Base-by-base conservation (phyloP, 139 green algal species). In the Chlamydomonas incerta region DNA sequence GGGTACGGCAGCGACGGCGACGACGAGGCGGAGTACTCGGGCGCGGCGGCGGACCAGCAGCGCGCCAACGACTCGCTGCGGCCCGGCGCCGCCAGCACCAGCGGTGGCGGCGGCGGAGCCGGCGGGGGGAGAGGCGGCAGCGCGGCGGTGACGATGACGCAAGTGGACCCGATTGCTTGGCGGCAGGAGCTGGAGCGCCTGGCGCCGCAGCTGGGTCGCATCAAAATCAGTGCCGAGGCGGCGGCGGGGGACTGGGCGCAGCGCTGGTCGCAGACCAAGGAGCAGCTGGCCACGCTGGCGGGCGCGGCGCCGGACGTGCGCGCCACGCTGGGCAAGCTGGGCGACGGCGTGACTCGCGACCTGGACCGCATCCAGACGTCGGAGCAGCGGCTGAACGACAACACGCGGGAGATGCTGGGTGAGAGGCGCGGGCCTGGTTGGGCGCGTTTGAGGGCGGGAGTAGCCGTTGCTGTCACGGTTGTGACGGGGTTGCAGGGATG, bases 81-180 rank as follows among this genome's bases (percentile, higher is more conserved):
- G 65, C 65, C 65, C 1, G 66, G 67, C 28, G 63, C 46, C 0
- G 63, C 77, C 20, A 85, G 66, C 52, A 77, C 31, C 34, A 85
- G 68, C n/a, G 74, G 37, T 2, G 9, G 29, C 2, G 33, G 79
- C 46, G n/a, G 3, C 28, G 31, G 65, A 52, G 65, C 31, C 11
- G 50, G 28, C 6, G 50, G 21, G 26, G 47, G 28, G 24, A 9
- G 77, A 11, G 34, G 67, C 50, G 62, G 37, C 15, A 18, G 29
- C 17, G 28, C 62, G 2, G 47, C 13, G 21, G 24, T 52, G 33
- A 18, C 5, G 13, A 24, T 23, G 63, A 74, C 77, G 0, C 58
- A 88, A 52, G 87, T 91, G n/a, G 90, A 93, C 55, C 65, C 85
- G 1, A 3, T 87, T 5, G 90, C 90, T 1, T 93, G 90, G 90